Percentiles rank a stretch among this genome's conserved stretches.
phyloP scores from a whole-genome alignment of 2,329 filamentous ascomycete species.

The Cercospora sp. region DNA sequence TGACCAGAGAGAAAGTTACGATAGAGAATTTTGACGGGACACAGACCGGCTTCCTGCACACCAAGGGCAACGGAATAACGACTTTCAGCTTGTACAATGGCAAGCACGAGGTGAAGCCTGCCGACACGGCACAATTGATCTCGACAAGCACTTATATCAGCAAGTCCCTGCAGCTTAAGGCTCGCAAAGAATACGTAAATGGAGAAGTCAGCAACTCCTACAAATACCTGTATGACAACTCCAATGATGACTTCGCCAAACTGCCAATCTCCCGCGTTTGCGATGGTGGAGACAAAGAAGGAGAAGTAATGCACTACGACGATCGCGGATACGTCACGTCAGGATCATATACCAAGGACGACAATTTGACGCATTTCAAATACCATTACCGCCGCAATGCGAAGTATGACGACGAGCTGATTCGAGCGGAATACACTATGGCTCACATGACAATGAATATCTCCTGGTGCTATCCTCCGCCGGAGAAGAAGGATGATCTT shows the following conservation, averaged over 20 bases:
- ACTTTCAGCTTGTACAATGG: constrained; percentile 40
- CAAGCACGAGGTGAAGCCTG: constrained; percentile 48
- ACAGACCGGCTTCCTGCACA: constrained; percentile 11
- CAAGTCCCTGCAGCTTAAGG: constrained; percentile 46
- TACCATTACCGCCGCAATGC: constrained; percentile 57
- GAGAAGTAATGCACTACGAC: constrained; percentile 55
- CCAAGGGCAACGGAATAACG: constrained; percentile 7
- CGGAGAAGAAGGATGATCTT: constrained; percentile 6
- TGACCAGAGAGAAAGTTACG: constrained; percentile 10
- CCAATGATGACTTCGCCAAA: constrained; percentile 39
- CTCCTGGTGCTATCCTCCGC: constrained; percentile 42
- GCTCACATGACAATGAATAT: constrained; percentile 57
- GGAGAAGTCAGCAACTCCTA: constrained; percentile 50
- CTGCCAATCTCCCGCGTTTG: constrained; percentile 47
- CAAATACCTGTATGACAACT: constrained; percentile 51
- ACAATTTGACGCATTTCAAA: constrained; percentile 55
- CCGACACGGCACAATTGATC: constrained; percentile 44
- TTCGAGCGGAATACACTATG: constrained; percentile 56
- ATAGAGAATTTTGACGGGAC: not conserved
- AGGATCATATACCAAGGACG: constrained; percentile 56
- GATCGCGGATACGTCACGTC: constrained; percentile 54
- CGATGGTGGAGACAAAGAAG: constrained; percentile 47
- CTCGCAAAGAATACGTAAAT: constrained; percentile 49
- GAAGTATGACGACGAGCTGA: constrained; percentile 56
- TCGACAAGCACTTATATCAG: constrained; percentile 52